These are phyloP conservation scores for Colletotrichum sp. DNA, from an alignment of 2,329 filamentous ascomycete species.

Conservation along the genomic window DNA sequence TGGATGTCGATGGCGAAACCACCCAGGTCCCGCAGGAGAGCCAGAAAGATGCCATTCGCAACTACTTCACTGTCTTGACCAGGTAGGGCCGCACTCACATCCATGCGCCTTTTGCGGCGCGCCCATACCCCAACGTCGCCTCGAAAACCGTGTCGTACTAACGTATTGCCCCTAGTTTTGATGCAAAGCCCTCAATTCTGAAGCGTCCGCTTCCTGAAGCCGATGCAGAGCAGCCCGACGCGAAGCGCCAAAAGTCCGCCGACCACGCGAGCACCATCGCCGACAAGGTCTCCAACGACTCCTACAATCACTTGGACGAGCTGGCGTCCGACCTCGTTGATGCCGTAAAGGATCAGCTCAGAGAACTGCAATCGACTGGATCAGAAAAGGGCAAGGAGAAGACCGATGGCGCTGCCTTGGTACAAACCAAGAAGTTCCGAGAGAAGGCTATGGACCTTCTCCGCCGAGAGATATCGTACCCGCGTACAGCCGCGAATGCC, in stretches of 20 bases:
- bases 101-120: neutral
- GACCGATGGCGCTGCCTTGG: constrained; percentile 39
- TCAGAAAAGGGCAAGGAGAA: constrained; percentile 30
- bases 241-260: constrained; percentile 66
- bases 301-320: constrained; percentile 68
- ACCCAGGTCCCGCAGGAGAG: constrained; percentile 20
- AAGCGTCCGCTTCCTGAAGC: constrained; percentile 55
- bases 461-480: constrained; percentile 63
- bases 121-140: neutral
- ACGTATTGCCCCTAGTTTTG: constrained; percentile 50
- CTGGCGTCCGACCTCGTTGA: constrained; percentile 63
- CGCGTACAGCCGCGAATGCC: constrained; percentile 38
- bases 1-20: constrained; percentile 29
- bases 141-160: constrained; percentile 25
- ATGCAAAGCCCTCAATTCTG: constrained; percentile 59
- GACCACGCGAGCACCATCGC: constrained; percentile 49
- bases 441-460: constrained; percentile 68
- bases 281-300: constrained; percentile 57
- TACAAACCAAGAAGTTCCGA: constrained; percentile 61
- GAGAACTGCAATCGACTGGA: constrained; percentile 45
- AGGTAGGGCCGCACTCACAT: constrained; percentile 35
- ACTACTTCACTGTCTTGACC: constrained; percentile 40
- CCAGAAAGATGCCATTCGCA: constrained; percentile 41
- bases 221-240: constrained; percentile 54
- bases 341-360: constrained; percentile 52